phyloP scores from a whole-genome alignment of 176 grass and related monocot genomes.

The Stipa capillata region DNA sequence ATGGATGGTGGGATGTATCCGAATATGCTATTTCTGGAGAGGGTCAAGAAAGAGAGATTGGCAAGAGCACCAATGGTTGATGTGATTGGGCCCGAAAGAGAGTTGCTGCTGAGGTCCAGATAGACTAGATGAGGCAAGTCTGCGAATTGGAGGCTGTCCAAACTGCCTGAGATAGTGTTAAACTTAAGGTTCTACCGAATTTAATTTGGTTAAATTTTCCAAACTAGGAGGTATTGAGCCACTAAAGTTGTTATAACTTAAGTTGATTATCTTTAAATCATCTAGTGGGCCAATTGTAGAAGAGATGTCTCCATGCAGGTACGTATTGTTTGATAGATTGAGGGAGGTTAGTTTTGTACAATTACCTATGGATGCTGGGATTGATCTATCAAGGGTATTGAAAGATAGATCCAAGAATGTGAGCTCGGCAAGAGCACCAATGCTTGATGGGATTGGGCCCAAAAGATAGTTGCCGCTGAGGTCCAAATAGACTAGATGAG shows the following conservation, averaged over 20 bases:
- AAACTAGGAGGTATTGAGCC: background rate
- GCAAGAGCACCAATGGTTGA: background rate
- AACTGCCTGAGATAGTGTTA: background rate
- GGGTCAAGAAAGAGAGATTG: background rate
- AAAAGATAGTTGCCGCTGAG: background rate
- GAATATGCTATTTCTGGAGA: background rate
- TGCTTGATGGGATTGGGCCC: background rate
- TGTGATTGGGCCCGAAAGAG: background rate
- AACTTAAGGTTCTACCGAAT: background rate
- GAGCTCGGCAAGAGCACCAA: background rate
- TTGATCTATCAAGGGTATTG: background rate
- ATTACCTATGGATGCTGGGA: background rate
- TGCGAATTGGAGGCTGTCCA: background rate
- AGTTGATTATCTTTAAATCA: background rate
- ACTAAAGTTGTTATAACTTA: accelerated
- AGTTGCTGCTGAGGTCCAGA: background rate
- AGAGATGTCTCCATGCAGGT: background rate
- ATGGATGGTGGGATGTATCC: background rate
- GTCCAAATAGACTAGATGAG: background rate
- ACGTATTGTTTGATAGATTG: background rate
- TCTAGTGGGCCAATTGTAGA: background rate
- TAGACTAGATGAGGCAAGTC: background rate
- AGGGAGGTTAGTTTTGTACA: background rate
- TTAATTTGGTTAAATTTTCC: background rate
- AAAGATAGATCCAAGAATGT: background rate